These are phyloP conservation scores for Boletus sensibilis DNA, from an alignment of 768 basidiomycete genomes.

Conservation along the genomic window DNA sequence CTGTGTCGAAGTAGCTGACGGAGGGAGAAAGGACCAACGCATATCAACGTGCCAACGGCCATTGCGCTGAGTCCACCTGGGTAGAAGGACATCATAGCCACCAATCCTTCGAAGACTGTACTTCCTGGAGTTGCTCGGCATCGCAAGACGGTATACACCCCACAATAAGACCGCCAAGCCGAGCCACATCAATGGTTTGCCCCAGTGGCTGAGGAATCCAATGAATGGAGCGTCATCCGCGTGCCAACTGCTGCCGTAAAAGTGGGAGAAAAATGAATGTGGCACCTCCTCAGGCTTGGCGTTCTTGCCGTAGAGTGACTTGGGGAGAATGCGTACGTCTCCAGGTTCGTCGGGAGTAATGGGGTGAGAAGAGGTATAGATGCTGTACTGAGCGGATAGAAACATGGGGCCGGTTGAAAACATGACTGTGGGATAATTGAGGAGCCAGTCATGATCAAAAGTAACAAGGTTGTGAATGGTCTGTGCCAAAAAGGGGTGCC, in stretches of 20 bases:
- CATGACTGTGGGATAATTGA: slow-evolving; percentile 99
- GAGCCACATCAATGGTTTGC: slow-evolving; percentile 84
- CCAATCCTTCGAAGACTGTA: slow-evolving; percentile 59
- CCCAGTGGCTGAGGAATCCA: slow-evolving; percentile 86
- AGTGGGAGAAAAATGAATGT: slow-evolving; percentile 94
- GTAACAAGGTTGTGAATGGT: slow-evolving; percentile 88
- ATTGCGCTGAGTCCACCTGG: slow-evolving; percentile 67
- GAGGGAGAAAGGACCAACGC: slow-evolving; percentile 49
- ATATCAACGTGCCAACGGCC: slow-evolving; percentile 76
- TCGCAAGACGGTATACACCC: slow-evolving; percentile 57
- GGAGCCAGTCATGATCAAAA: slow-evolving; percentile 91
- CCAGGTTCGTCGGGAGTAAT: slow-evolving; percentile 51
- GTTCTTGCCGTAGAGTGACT: slow-evolving; percentile 97
- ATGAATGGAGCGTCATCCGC: slow-evolving; percentile 98
- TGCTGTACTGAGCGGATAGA: slow-evolving; percentile 88
- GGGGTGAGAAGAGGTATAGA: slow-evolving; percentile 73
- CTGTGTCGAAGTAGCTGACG: slow-evolving; percentile 39
- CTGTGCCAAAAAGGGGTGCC: slow-evolving; percentile 87
- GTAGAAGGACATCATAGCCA: slow-evolving; percentile 77
- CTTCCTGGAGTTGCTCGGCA: slow-evolving; percentile 60
- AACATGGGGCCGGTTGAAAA: slow-evolving; percentile 99
- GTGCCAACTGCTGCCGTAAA: slow-evolving; percentile 98
- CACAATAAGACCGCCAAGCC: slow-evolving; percentile 70
- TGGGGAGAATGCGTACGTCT: slow-evolving; percentile 90
- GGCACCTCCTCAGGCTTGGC: slow-evolving; percentile 79